A percentile compares a stretch with the other conserved stretches of the same genome.
phyloP scores from a whole-genome alignment of 352 stramenopile genomes.

The Plasmopara muralis region DNA sequence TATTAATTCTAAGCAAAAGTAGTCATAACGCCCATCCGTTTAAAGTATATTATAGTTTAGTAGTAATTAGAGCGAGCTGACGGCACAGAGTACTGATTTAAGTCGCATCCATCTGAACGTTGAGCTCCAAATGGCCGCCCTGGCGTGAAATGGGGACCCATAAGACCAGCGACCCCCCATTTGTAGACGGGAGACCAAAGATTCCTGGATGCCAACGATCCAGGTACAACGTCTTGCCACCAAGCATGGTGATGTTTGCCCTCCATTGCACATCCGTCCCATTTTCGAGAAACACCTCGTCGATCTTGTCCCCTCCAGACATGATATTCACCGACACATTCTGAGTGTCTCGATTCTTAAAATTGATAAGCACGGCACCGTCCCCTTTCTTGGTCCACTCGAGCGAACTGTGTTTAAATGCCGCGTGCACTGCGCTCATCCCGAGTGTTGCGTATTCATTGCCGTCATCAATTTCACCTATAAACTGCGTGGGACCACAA shows the following conservation, averaged over 20 bases:
- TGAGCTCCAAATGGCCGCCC: slow-evolving; percentile 38
- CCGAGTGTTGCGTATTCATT: slow-evolving; percentile 27
- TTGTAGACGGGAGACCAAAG: slow-evolving; percentile 44
- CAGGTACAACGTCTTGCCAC: slow-evolving; percentile 62
- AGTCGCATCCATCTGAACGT: slow-evolving; percentile 39
- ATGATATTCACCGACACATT: slow-evolving; percentile 41
- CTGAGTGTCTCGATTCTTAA: slow-evolving; percentile 34
- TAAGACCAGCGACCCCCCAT: slow-evolving; percentile 48
- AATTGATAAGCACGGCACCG: slow-evolving; percentile 31
- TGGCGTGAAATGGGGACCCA: slow-evolving; percentile 37
- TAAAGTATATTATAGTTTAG: background rate
- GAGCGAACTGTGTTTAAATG: slow-evolving; percentile 35
- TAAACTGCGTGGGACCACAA: slow-evolving; percentile 40
- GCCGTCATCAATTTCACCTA: slow-evolving; percentile 47
- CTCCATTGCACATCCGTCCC: slow-evolving; percentile 31
- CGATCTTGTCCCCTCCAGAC: slow-evolving; percentile 33
- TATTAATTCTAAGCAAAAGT: too few species aligned
- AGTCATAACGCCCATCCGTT: background rate
- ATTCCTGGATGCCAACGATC: slow-evolving; percentile 54
- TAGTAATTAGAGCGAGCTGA: background rate
- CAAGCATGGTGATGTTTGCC: slow-evolving; percentile 24
- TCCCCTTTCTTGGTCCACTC: slow-evolving; percentile 35
- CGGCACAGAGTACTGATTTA: slow-evolving; percentile 9
- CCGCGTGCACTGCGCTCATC: slow-evolving; percentile 29
- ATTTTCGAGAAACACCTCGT: slow-evolving; percentile 28